These are phyloP conservation scores for Aspergillus tamarii DNA, from an alignment of 2,329 filamentous ascomycete genomes.

Conservation along the genomic window DNA sequence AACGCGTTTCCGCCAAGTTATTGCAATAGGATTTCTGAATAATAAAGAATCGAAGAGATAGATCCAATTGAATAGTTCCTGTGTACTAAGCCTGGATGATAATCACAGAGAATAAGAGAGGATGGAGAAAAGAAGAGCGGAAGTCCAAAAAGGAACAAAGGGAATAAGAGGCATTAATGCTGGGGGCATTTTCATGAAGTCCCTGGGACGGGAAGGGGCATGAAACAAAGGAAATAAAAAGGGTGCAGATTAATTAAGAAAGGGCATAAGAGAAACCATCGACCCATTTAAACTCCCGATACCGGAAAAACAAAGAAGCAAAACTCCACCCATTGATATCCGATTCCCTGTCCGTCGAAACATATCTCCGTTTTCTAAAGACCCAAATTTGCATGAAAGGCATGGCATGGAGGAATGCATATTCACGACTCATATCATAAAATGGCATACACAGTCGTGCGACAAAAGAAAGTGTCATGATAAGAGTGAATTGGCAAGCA, in stretches of 20 bases:
- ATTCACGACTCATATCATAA: too few species aligned
- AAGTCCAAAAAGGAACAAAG: constrained; percentile 4
- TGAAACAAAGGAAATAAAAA: constrained; percentile 10
- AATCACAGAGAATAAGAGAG: constrained; percentile 28
- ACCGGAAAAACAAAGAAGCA: constrained; percentile 12
- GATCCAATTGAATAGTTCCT: constrained; percentile 25
- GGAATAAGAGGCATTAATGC: constrained; percentile 3
- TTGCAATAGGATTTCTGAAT: too few species aligned
- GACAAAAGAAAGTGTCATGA: constrained; percentile 13
- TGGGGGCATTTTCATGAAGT: constrained; percentile 4
- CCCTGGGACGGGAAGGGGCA: background rate
- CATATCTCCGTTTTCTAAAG: constrained; percentile 17
- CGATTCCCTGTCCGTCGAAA: constrained; percentile 15
- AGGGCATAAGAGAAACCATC: constrained; percentile 17
- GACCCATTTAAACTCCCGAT: constrained; percentile 18
- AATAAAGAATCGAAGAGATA: constrained; percentile 6
- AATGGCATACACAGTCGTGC: constrained; percentile 11
- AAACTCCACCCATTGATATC: constrained; percentile 22
- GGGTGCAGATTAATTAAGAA: background rate
- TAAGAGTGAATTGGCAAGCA: constrained; percentile 1
- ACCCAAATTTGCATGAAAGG: constrained; percentile 20
- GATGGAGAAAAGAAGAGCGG: constrained; percentile 12
- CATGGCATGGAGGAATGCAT: background rate
- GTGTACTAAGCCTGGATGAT: constrained; percentile 26
- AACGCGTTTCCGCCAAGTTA: too few species aligned